Evolutionary conservation across 805 yeast species (phyloP).

Genomic region (Wickerhamiella slavikovae): DNA sequence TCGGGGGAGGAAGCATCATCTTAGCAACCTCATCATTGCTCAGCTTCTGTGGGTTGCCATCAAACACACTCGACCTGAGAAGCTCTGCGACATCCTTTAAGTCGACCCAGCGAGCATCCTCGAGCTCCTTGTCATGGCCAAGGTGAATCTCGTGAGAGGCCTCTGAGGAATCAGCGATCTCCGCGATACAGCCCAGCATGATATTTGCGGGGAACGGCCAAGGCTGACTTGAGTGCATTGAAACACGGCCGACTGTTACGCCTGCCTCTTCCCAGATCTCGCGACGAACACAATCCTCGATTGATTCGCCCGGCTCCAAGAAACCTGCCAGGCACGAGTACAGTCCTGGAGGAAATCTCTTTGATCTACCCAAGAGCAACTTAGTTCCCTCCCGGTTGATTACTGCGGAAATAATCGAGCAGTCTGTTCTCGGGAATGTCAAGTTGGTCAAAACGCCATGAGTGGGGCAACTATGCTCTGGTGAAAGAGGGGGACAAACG

Average conservation of each 20-base stretch:
- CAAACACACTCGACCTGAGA: conserved; percentile 2
- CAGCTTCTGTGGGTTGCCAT: conserved; percentile 1
- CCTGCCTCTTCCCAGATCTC: conserved; percentile 97
- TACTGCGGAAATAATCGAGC: conserved; percentile 67
- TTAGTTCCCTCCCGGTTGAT: conserved; percentile 38
- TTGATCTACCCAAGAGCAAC: conserved; percentile 50
- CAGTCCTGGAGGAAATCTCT: conserved; percentile 38
- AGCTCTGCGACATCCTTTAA: conserved; percentile 28
- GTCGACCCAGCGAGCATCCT: conserved; percentile 74
- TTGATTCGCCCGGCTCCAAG: conserved; percentile 85
- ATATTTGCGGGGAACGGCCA: conserved; percentile 94
- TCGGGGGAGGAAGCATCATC: conserved; percentile 15
- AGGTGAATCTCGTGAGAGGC: conserved; percentile 28
- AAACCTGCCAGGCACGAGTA: conserved; percentile 87
- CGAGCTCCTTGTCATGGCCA: conserved; percentile 70
- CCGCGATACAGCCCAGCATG: conserved; percentile 85
- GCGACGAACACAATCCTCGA: conserved; percentile 69
- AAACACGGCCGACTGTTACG: conserved; percentile 35
- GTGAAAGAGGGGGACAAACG: conserved; percentile 17
- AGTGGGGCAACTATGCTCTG: conserved; percentile 20
- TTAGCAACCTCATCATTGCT: conserved; percentile 1
- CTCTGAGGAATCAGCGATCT: conserved; percentile 35
- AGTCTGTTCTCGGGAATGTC: conserved; percentile 82
- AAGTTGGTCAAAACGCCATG: conserved; percentile 41
- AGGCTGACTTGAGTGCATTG: conserved; percentile 62